Percentiles rank a stretch among this genome's conserved stretches.
Evolutionary conservation across 208 protist species (phyloP).

Genomic region (Trypanosoma platydactyli): DNA sequence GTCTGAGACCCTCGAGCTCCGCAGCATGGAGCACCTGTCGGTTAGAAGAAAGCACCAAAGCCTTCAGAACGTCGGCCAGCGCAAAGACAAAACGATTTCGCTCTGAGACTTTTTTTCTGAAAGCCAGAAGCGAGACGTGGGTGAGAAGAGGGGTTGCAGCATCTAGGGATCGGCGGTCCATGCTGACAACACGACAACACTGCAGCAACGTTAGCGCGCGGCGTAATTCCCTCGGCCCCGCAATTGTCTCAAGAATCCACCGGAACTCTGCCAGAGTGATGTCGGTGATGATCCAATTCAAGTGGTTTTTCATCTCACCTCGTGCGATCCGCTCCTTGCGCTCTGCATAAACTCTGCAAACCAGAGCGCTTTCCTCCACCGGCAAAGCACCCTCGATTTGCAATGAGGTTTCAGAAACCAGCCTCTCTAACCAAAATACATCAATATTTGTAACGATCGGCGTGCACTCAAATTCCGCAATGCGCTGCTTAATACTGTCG

Average conservation of each 20-base stretch:
- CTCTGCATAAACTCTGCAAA: neutral
- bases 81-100: conserved; percentile 73
- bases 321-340: neutral
- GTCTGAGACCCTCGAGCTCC: conserved; percentile 39
- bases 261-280: conserved; percentile 66
- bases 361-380: conserved; percentile 4
- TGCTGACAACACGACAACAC: conserved; percentile 44
- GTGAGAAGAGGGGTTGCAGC: neutral
- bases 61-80: conserved; percentile 47
- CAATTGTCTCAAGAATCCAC: conserved; percentile 79
- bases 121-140: conserved; percentile 28
- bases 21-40: conserved; percentile 48
- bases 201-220: conserved; percentile 49
- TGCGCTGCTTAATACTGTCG: conserved; percentile 3
- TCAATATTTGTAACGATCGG: conserved; percentile 3
- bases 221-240: conserved; percentile 56
- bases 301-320: conserved; percentile 1
- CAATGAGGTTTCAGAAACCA: neutral
- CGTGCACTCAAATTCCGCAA: neutral
- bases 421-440: conserved; percentile 23
- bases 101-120: conserved; percentile 36
- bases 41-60: conserved; percentile 58
- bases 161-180: conserved; percentile 14
- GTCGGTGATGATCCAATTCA: conserved; percentile 74
- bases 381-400: neutral